These are phyloP conservation scores for Hermanozyma aechmeae DNA, from an alignment of 805 yeast genomes.

Conservation along the genomic window DNA sequence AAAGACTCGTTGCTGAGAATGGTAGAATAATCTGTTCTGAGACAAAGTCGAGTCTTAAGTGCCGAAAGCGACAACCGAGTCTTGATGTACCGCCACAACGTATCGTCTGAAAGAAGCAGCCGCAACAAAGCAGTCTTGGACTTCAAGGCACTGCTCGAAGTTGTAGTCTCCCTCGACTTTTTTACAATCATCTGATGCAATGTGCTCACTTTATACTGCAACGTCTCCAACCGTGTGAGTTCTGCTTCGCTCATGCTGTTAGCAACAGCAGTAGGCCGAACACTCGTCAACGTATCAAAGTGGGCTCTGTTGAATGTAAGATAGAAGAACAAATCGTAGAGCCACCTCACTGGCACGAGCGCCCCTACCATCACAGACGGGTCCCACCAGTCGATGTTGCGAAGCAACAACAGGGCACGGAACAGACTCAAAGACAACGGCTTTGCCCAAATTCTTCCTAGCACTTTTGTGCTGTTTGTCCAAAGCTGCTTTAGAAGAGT, in stretches of 20 bases:
- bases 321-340: constrained; percentile 24
- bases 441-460: not conserved
- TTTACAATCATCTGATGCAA: no score
- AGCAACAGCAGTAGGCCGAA: constrained; percentile 25
- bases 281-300: constrained; percentile 18
- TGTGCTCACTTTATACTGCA: constrained; percentile 5
- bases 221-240: constrained; percentile 8
- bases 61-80: no score
- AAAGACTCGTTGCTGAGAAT: constrained; percentile 14
- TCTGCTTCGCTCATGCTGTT: constrained; percentile 11
- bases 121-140: no score
- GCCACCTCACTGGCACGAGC: constrained; percentile 27
- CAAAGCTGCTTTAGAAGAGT: constrained; percentile 13
- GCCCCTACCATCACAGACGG: constrained; percentile 22
- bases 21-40: constrained; percentile 24
- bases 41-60: constrained; percentile 23
- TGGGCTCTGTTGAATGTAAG: constrained; percentile 23
- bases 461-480: constrained; percentile 4
- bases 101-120: no score
- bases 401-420: not conserved
- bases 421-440: not conserved
- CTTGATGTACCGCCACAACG: no score
- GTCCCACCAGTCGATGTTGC: constrained; percentile 17
- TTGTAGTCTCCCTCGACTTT: no score
- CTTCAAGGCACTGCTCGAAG: no score